Evolutionary conservation across 352 stramenopile genomes (phyloP).

Genomic region (Pythium aristosporum): DNA sequence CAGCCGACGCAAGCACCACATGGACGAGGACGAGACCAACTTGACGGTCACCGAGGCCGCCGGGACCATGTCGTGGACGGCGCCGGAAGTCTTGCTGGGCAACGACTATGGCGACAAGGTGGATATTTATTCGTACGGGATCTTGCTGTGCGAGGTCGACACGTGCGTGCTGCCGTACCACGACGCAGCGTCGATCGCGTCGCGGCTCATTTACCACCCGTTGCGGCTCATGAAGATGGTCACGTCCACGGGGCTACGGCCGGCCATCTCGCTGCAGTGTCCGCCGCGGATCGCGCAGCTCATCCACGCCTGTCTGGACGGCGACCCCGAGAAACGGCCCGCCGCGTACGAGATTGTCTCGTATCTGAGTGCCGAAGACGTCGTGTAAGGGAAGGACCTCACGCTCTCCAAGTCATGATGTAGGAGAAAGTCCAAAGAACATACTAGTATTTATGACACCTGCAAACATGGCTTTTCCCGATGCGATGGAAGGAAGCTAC

Average conservation of each 20-base stretch:
- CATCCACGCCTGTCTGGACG: conserved; percentile 47
- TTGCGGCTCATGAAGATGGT: conserved; percentile 62
- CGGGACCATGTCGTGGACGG: conserved; percentile 63
- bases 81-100: conserved; percentile 56
- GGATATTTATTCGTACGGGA: conserved; percentile 77
- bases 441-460: too few species aligned
- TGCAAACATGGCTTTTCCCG: too few species aligned
- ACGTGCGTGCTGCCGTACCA: conserved; percentile 71
- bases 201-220: conserved; percentile 44
- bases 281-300: conserved; percentile 56
- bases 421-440: neutral
- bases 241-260: conserved; percentile 43
- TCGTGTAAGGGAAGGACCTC: conserved; percentile 11
- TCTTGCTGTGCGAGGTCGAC: conserved; percentile 73
- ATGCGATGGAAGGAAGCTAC: too few species aligned
- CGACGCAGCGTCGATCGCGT: conserved; percentile 40
- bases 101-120: conserved; percentile 72
- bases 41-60: conserved; percentile 48
- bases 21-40: conserved; percentile 42
- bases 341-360: conserved; percentile 39
- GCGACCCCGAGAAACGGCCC: conserved; percentile 53
- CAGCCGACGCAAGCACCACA: conserved; percentile 47
- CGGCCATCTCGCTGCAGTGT: conserved; percentile 48
- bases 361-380: conserved; percentile 14
- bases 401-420: neutral